Percentiles rank a stretch among this genome's conserved stretches.
phyloP scores from a whole-genome alignment of 805 yeast genomes.

The Dipodascus albidus region DNA sequence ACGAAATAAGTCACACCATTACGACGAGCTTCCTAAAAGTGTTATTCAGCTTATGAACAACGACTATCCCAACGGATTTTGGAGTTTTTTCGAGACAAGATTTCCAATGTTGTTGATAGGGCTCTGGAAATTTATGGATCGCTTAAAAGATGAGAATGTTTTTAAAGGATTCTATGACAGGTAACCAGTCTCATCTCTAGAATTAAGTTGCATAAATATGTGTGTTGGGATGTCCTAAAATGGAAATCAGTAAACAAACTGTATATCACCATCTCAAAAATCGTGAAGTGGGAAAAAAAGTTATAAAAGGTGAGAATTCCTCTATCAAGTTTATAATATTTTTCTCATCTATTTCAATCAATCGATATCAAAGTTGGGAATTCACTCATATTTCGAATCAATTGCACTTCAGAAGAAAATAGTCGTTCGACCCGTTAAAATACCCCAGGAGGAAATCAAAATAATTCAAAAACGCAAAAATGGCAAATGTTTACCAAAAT shows the following conservation, averaged over 20 bases:
- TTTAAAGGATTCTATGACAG: slow-evolving; percentile 34
- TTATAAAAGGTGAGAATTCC: neutral
- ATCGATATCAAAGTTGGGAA: no score
- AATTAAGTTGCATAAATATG: neutral
- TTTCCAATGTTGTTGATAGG: slow-evolving; percentile 76
- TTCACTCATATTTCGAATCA: no score
- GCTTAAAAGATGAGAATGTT: slow-evolving; percentile 50
- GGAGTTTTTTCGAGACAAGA: slow-evolving; percentile 55
- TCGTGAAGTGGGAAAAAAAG: neutral
- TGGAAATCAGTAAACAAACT: neutral
- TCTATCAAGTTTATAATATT: no score
- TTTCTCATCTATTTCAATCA: no score
- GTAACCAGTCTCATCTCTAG: neutral
- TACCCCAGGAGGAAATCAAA: no score
- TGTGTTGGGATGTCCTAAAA: neutral
- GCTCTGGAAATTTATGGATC: slow-evolving; percentile 50
- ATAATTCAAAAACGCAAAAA: no score
- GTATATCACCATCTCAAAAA: neutral
- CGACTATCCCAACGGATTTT: slow-evolving; percentile 76
- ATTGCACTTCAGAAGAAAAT: no score
- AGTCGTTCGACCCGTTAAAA: no score
- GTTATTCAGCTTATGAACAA: slow-evolving; percentile 53
- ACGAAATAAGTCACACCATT: slow-evolving; percentile 91
- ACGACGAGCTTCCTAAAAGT: slow-evolving; percentile 69
- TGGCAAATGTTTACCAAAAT: neutral